A percentile compares a stretch with the other conserved stretches of the same genome.
Conservation (phyloP, 2,329 filamentous ascomycete genomes). For the Cercospora janseana region DNA sequence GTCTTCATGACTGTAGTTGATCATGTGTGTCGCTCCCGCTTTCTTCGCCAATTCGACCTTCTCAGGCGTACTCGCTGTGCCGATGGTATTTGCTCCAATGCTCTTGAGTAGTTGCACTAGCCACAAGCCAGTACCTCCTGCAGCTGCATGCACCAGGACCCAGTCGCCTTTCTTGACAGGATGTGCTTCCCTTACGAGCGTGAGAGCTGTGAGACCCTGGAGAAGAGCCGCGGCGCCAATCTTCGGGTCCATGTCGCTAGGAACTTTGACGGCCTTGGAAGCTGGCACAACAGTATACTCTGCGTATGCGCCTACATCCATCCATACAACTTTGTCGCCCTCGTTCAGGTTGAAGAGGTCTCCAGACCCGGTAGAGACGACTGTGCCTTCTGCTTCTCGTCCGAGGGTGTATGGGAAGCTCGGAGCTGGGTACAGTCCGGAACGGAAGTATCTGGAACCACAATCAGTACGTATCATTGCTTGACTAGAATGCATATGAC, state of each 20-base stretch:
- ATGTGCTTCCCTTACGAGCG: slow-evolving; percentile 71
- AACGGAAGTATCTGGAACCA: slow-evolving; percentile 71
- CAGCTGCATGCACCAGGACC: slow-evolving; percentile 80
- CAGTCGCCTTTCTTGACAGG: slow-evolving; percentile 72
- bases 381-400: slow-evolving; percentile 71
- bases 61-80: slow-evolving; percentile 69
- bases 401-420: slow-evolving; percentile 72
- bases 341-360: slow-evolving; percentile 54
- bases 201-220: slow-evolving; percentile 80
- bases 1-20: slow-evolving; percentile 65
- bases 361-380: slow-evolving; percentile 61
- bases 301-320: slow-evolving; percentile 57
- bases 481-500: slow-evolving; percentile 20
- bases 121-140: slow-evolving; percentile 75
- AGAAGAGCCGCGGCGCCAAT: slow-evolving; percentile 68
- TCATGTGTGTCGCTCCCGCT: slow-evolving; percentile 68
- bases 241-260: slow-evolving; percentile 59
- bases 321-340: slow-evolving; percentile 71
- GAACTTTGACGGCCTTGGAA: slow-evolving; percentile 60
- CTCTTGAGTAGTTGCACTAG: slow-evolving; percentile 71
- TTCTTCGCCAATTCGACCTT: slow-evolving; percentile 69
- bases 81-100: slow-evolving; percentile 75
- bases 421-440: slow-evolving; percentile 71
- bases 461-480: not conserved
- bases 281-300: slow-evolving; percentile 59